phyloP scores from a whole-genome alignment of 345 rosid genomes.

The Citrus reticulata region DNA sequence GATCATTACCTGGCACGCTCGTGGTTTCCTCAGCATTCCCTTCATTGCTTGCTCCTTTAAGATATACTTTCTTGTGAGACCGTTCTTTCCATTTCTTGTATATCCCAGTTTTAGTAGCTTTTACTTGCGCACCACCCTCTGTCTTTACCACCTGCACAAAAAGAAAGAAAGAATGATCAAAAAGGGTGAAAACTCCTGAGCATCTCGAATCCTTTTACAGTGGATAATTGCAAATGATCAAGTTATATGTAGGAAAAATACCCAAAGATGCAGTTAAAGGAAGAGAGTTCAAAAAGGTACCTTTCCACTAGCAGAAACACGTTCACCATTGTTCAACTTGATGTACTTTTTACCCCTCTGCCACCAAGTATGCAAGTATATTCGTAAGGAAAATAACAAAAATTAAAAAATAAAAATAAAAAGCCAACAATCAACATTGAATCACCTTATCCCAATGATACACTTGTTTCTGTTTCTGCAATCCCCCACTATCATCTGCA shows the following conservation, averaged over 20 bases:
- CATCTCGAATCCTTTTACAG: background rate
- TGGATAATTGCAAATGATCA: background rate
- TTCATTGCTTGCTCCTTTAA: conserved; percentile 41
- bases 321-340: conserved; percentile 94
- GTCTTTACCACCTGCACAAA: conserved; percentile 74
- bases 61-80: conserved; percentile 58
- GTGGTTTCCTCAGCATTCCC: conserved; percentile 37
- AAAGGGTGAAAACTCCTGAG: background rate
- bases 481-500: conserved; percentile 79
- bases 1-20: conserved; percentile 46
- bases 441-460: conserved; percentile 97
- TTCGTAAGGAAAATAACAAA: background rate
- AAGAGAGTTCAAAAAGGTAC: conserved; percentile 32
- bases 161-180: background rate
- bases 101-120: conserved; percentile 65
- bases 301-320: conserved; percentile 98
- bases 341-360: conserved; percentile 94
- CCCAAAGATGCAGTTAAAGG: background rate
- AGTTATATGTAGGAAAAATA: background rate
- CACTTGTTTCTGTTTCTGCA: conserved; percentile 68
- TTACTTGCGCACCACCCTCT: conserved; percentile 86
- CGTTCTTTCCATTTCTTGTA: conserved; percentile 89
- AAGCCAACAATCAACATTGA: conserved; percentile 5
- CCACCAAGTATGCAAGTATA: conserved; percentile 27
- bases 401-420: background rate